A percentile compares a stretch with the other conserved stretches of the same genome.
Conservation (phyloP, 108 stramenopile genomes). For the Discostella stelligeroides region DNA sequence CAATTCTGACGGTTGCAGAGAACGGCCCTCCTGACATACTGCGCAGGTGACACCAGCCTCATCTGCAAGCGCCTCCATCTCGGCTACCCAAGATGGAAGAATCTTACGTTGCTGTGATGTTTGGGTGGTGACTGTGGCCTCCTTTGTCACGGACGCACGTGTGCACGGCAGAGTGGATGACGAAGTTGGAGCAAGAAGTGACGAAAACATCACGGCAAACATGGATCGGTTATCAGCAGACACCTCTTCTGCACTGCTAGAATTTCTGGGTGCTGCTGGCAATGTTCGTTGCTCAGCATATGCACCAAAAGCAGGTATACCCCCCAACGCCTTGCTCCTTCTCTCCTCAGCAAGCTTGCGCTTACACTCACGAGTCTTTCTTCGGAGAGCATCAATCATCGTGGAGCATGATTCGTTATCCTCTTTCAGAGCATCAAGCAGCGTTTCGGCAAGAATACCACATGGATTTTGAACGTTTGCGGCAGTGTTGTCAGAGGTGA, state of each 20-base stretch:
- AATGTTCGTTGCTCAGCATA: conserved; percentile 1
- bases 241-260: not conserved
- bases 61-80: conserved; percentile 86
- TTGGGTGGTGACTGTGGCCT: conserved; percentile 11
- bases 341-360: conserved; percentile 80
- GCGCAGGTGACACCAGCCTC: conserved; percentile 79
- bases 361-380: conserved; percentile 75
- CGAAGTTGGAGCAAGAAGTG: conserved; percentile 53
- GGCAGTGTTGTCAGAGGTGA: conserved; percentile 72
- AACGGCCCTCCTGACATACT: conserved; percentile 85
- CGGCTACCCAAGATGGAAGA: conserved; percentile 78
- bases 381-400: conserved; percentile 50
- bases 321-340: conserved; percentile 64
- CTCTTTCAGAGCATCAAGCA: conserved; percentile 71
- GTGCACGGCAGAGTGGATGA: conserved; percentile 20
- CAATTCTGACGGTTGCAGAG: conserved; percentile 74
- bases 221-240: conserved; percentile 44
- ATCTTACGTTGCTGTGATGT: conserved; percentile 3
- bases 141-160: conserved; percentile 16
- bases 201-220: conserved; percentile 55
- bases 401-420: conserved; percentile 44
- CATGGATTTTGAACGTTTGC: conserved; percentile 55
- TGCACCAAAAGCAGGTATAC: conserved; percentile 61
- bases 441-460: conserved; percentile 80
- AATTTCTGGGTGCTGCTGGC: not conserved